Base-by-base conservation (phyloP, 768 basidiomycete species). In the Suillus fuscotomentosus region DNA sequence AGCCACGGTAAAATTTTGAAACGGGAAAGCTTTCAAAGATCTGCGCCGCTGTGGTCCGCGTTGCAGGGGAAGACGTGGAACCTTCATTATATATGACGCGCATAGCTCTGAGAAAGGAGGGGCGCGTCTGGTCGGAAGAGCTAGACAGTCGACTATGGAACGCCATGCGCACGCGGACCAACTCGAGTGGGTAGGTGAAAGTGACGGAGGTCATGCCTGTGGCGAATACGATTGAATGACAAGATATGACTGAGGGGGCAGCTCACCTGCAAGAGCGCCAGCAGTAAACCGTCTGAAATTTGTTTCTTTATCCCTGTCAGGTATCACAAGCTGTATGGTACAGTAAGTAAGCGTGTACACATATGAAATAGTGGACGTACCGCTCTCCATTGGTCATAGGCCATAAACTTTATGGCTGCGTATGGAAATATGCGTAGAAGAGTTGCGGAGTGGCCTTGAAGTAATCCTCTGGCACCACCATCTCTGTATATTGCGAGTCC, bases 381-480 rank as follows among this genome's bases (percentile, higher is more conserved):
- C 66, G 85, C 73, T 77, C 93, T 91, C 63, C 92, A 80, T 73
- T 92, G 87, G 76, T 98, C 97, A 73, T 98, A 99, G 5, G 92
- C 87, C 89, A 98, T 95, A 73, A 95, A 99, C 76, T 96, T 97
- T 77, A 99, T 92, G 65, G 90, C 94, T 36, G 97, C 97, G 72
- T 99, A 98, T 9, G 97, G 97, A 75, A 97, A 97, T 70, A 98
- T 90, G 63, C 97, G 88, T 55, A 97, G 78, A 59, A 99, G 83
- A 3, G 97, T 99, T 41, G 94, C 92, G 15, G 95, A 95, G 76
- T 99, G 97, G 8, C 97, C 97, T 82, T 97, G 96, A 65, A 97
- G 88, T 45, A 99, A 82, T 0, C 95, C 96, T 60, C 89, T 82
- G 14, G 88, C 64, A 3, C 97, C 97, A 56, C 75, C 77, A 38